These are phyloP conservation scores for Suillus lakei DNA, from an alignment of 768 basidiomycete genomes.

Conservation along the genomic window DNA sequence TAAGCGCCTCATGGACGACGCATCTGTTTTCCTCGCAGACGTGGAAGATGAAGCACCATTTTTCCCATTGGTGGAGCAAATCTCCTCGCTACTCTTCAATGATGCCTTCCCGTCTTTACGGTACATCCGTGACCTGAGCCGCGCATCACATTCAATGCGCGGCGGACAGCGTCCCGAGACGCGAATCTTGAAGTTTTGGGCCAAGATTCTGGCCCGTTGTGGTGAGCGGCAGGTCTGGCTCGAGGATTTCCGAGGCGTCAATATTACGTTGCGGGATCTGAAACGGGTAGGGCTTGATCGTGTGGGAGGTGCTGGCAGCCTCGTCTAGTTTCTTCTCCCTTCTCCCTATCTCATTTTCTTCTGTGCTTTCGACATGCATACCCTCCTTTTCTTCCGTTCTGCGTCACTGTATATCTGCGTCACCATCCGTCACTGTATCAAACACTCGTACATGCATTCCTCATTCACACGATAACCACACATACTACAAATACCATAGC, in stretches of 20 bases:
- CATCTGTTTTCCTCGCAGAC: slow-evolving; percentile 34
- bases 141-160: slow-evolving; percentile 60
- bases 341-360: background rate
- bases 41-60: slow-evolving; percentile 53
- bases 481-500: slow-evolving; percentile 8
- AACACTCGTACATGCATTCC: slow-evolving; percentile 32
- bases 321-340: background rate
- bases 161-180: slow-evolving; percentile 33
- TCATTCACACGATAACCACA: slow-evolving; percentile 5
- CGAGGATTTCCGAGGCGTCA: slow-evolving; percentile 66
- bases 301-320: slow-evolving; percentile 7
- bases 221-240: slow-evolving; percentile 60
- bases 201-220: slow-evolving; percentile 53
- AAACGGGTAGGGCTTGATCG: slow-evolving; percentile 38
- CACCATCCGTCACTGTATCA: slow-evolving; percentile 34
- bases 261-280: slow-evolving; percentile 53
- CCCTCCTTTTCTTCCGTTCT: slow-evolving; percentile 12
- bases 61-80: slow-evolving; percentile 69
- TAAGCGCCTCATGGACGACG: slow-evolving; percentile 57
- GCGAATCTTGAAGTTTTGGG: slow-evolving; percentile 53
- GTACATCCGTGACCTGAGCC: slow-evolving; percentile 70
- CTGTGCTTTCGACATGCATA: slow-evolving; percentile 21
- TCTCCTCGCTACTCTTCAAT: slow-evolving; percentile 57
- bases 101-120: slow-evolving; percentile 66
- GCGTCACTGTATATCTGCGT: slow-evolving; percentile 36